Evolutionary conservation across 208 protist species (phyloP).

Genomic region (Leishmania turanica): DNA sequence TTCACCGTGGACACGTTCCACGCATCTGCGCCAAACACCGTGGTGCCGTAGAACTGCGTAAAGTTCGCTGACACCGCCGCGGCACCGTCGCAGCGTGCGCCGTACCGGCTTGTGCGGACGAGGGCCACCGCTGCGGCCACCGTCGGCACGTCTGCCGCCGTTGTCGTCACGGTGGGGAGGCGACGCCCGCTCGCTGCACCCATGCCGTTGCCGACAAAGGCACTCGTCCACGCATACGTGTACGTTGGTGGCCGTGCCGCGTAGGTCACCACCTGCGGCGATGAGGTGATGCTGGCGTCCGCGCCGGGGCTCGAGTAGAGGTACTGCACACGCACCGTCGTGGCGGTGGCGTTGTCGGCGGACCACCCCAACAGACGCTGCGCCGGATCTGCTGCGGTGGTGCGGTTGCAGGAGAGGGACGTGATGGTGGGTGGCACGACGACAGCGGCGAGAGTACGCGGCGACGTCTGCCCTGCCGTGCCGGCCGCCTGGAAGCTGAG

Average conservation of each 20-base stretch:
- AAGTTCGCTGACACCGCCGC: constrained; percentile 16
- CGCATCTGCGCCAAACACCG: not conserved
- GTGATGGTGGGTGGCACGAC: constrained; percentile 37
- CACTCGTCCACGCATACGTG: constrained; percentile 28
- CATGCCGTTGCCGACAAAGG: constrained; percentile 58
- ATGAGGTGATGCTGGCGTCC: not conserved
- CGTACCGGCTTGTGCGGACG: constrained; percentile 48
- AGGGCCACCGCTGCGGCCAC: constrained; percentile 55
- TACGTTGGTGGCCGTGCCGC: no score
- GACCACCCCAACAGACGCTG: constrained; percentile 9
- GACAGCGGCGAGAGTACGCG: constrained; percentile 11
- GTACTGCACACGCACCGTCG: constrained; percentile 26
- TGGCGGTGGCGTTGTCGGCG: constrained; percentile 3
- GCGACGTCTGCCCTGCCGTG: not conserved
- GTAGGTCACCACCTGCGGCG: constrained; percentile 19
- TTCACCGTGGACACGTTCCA: not conserved
- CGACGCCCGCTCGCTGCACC: constrained; percentile 26
- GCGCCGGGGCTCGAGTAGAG: constrained; percentile 16
- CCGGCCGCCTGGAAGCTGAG: constrained; percentile 47
- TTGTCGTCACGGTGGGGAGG: not conserved
- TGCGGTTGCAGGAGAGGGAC: constrained; percentile 15
- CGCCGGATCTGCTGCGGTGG: constrained; percentile 10
- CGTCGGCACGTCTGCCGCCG: constrained; percentile 26
- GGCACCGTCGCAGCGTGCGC: constrained; percentile 44
- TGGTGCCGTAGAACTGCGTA: not conserved